A percentile compares a stretch with the other conserved stretches of the same genome.
Conservation (phyloP, 2,329 filamentous ascomycete genomes). For the Venturia effusa region DNA sequence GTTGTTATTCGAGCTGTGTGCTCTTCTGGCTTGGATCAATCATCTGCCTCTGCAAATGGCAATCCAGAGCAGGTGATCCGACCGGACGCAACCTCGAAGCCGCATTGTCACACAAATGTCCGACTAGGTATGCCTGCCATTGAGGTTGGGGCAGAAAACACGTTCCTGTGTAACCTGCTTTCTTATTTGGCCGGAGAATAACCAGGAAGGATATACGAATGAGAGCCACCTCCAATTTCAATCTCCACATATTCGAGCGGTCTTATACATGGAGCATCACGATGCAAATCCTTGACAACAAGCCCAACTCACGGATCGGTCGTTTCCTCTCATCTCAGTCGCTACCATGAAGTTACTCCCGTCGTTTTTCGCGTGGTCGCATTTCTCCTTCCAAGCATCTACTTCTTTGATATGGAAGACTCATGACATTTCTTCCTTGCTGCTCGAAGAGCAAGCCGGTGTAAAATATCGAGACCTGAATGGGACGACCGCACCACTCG, state of each 20-base stretch:
- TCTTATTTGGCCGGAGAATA: neutral
- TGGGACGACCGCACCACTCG: neutral
- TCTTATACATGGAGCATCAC: neutral
- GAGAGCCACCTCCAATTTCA: neutral
- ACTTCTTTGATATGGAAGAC: conserved; percentile 5
- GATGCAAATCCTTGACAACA: neutral
- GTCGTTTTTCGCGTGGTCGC: neutral
- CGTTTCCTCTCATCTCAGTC: too few relatives aligned
- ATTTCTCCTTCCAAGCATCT: neutral
- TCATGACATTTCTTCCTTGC: conserved; percentile 10
- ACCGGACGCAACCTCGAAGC: neutral
- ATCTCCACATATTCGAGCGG: neutral
- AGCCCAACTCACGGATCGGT: neutral
- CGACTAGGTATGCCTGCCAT: neutral
- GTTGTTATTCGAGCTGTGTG: too few relatives aligned
- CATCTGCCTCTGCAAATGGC: neutral
- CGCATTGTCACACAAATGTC: neutral
- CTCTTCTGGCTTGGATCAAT: too few relatives aligned
- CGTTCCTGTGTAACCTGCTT: neutral
- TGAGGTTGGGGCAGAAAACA: neutral
- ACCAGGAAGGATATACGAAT: neutral
- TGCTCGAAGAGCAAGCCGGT: neutral
- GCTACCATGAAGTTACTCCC: neutral
- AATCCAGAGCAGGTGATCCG: neutral
- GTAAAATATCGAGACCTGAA: neutral